phyloP scores from a whole-genome alignment of 805 yeast species.

The Wickerhamiella alocasiicola region DNA sequence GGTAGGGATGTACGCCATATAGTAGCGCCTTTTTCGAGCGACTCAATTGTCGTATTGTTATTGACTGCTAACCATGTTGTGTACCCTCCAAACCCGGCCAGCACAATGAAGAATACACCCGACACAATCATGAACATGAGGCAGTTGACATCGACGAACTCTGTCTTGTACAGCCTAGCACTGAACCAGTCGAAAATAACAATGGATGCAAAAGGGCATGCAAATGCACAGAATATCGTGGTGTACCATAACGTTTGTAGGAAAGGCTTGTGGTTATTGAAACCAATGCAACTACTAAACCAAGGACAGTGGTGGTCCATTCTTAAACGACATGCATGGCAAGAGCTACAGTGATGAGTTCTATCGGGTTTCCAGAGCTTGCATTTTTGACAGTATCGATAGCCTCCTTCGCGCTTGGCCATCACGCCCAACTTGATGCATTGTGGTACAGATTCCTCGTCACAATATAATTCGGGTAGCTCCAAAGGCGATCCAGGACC shows the following conservation, averaged over 20 bases:
- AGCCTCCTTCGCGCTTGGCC: slow-evolving; percentile 32
- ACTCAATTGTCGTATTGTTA: slow-evolving; percentile 76
- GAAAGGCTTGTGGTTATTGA: slow-evolving; percentile 65
- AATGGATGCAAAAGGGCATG: slow-evolving; percentile 21
- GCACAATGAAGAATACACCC: slow-evolving; percentile 40
- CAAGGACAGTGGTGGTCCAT: slow-evolving; percentile 76
- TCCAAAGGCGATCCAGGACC: slow-evolving; percentile 30
- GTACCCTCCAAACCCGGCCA: slow-evolving; percentile 38
- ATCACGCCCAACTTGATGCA: slow-evolving; percentile 23
- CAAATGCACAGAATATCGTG: slow-evolving; percentile 29
- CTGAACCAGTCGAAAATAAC: slow-evolving; percentile 20
- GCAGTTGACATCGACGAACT: slow-evolving; percentile 43
- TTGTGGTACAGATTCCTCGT: slow-evolving; percentile 23
- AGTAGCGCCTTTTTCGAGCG: slow-evolving; percentile 29
- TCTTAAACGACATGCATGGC: slow-evolving; percentile 31
- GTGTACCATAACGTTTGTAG: slow-evolving; percentile 56
- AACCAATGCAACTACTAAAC: slow-evolving; percentile 85
- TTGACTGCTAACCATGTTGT: slow-evolving; percentile 44
- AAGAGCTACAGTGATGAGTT: slow-evolving; percentile 33
- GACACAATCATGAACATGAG: slow-evolving; percentile 48
- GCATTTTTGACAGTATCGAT: slow-evolving; percentile 32
- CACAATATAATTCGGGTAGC: slow-evolving; percentile 17
- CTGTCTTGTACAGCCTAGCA: slow-evolving; percentile 21
- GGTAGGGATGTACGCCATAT: slow-evolving; percentile 28
- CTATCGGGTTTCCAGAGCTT: slow-evolving; percentile 34